Evolutionary conservation across 192 early-diverging fungal species (phyloP).

Genomic region (Linnemannia zychae): DNA sequence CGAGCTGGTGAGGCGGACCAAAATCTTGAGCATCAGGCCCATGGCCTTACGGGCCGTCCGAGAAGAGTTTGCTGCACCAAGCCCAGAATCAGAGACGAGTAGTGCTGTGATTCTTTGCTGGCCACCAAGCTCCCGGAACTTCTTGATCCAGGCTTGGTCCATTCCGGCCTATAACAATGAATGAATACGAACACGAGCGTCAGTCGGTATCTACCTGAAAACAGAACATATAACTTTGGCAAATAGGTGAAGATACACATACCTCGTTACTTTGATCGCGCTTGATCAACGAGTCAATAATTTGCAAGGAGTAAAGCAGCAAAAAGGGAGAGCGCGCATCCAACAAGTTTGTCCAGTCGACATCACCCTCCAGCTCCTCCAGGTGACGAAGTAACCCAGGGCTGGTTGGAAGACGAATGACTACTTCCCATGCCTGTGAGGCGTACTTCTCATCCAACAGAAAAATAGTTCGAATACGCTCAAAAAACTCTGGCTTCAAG

Average conservation of each 20-base stretch:
- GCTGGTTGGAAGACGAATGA: slow-evolving; percentile 55
- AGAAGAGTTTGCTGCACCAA: slow-evolving; percentile 23
- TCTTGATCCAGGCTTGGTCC: slow-evolving; percentile 47
- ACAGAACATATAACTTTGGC: neutral
- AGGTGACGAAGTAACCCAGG: slow-evolving; percentile 36
- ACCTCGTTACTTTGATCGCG: slow-evolving; percentile 40
- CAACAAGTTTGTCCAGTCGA: slow-evolving; percentile 53
- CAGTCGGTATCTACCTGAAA: too few relatives aligned
- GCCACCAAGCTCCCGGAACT: slow-evolving; percentile 57
- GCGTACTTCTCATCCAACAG: slow-evolving; percentile 61
- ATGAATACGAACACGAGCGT: too few relatives aligned
- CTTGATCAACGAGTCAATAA: slow-evolving; percentile 57
- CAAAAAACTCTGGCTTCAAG: slow-evolving; percentile 56
- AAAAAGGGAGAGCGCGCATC: slow-evolving; percentile 60
- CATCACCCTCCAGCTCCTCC: slow-evolving; percentile 36
- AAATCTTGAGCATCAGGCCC: slow-evolving; percentile 42
- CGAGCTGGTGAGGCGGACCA: slow-evolving; percentile 39
- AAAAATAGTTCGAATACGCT: slow-evolving; percentile 56
- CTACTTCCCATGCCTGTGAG: slow-evolving; percentile 57
- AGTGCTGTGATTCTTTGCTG: slow-evolving; percentile 46
- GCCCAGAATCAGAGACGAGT: slow-evolving; percentile 47
- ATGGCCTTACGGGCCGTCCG: slow-evolving; percentile 39
- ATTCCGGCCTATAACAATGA: slow-evolving; percentile 13
- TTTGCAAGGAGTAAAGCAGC: slow-evolving; percentile 61
- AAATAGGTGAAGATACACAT: neutral